A percentile compares a stretch with the other conserved stretches of the same genome.
These are phyloP conservation scores for Hansenula sp. DNA, from an alignment of 1,139 yeast species.

Conservation along the genomic window DNA sequence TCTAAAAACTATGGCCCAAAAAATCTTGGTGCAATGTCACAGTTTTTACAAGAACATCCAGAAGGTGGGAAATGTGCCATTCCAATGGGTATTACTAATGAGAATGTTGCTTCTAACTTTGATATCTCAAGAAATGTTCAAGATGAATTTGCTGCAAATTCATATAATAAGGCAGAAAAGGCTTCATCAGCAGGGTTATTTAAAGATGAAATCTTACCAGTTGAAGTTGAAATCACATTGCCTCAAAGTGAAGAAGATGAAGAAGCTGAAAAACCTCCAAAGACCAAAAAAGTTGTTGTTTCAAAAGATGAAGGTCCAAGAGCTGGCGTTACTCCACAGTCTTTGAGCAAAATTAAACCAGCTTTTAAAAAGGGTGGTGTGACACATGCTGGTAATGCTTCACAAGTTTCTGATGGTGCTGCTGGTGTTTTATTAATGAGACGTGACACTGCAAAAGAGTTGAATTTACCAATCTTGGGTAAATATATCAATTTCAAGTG, in stretches of 20 bases:
- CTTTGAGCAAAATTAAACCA: constrained; percentile 72
- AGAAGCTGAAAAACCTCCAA: constrained; percentile 17
- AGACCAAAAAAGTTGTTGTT: constrained; percentile 39
- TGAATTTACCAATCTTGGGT: constrained; percentile 64
- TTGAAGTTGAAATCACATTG: constrained; percentile 49
- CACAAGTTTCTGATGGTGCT: constrained; percentile 95
- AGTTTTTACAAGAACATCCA: constrained; percentile 35
- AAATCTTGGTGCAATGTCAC: constrained; percentile 62
- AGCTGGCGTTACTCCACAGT: constrained; percentile 74
- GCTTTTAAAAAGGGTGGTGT: constrained; percentile 84
- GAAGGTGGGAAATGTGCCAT: constrained; percentile 64
- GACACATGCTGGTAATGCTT: constrained; percentile 94
- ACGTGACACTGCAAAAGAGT: constrained; percentile 79
- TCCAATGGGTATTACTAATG: constrained; percentile 93
- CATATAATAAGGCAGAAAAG: constrained; percentile 79
- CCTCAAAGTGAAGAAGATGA: constrained; percentile 41
- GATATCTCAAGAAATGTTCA: constrained; percentile 65
- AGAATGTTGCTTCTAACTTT: constrained; percentile 66
- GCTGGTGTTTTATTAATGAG: constrained; percentile 85
- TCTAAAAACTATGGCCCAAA: constrained; percentile 76
- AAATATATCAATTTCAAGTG: constrained; percentile 52
- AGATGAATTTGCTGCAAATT: constrained; percentile 82
- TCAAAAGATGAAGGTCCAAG: constrained; percentile 91
- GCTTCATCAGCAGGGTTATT: constrained; percentile 73
- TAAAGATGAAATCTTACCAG: constrained; percentile 82